Percentiles rank a stretch among this genome's conserved stretches.
phyloP scores from a whole-genome alignment of 176 grass and related monocot species.

The Aegilops sharonensis region DNA sequence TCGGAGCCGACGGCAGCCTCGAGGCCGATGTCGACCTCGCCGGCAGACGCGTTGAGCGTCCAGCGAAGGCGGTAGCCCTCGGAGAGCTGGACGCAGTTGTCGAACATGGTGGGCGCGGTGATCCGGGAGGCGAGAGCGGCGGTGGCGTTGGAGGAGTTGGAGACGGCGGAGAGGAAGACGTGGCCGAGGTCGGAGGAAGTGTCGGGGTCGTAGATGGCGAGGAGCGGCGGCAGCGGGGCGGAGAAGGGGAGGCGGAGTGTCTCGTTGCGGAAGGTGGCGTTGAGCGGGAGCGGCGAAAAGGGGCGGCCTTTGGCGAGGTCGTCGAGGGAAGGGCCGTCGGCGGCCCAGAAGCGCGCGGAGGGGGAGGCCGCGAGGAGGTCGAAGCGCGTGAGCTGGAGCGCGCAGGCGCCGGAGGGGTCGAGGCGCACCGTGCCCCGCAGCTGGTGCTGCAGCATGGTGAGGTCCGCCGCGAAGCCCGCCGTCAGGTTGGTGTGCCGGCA shows the following conservation, averaged over 20 bases:
- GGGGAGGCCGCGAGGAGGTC: conserved; percentile 92
- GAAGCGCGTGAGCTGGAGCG: conserved; percentile 66
- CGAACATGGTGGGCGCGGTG: conserved; percentile 76
- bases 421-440: conserved; percentile 78
- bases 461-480: conserved; percentile 54
- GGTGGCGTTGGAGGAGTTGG: conserved; percentile 40
- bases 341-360: conserved; percentile 79
- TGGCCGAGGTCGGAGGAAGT: conserved; percentile 92
- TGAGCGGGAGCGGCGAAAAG: conserved; percentile 62
- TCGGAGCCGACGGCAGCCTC: conserved; percentile 75
- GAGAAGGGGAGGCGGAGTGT: conserved; percentile 48
- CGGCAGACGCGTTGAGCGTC: conserved; percentile 64
- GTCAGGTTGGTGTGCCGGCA: conserved; percentile 65
- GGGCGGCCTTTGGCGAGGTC: conserved; percentile 55
- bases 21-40: conserved; percentile 77
- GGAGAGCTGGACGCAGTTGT: conserved; percentile 71
- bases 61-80: conserved; percentile 76
- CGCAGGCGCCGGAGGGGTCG: conserved; percentile 47
- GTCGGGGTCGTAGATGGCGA: conserved; percentile 81
- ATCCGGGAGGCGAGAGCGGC: neutral
- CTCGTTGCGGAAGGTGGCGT: conserved; percentile 62
- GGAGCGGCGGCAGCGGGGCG: conserved; percentile 54
- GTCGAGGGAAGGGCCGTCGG: conserved; percentile 31
- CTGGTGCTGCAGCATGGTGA: conserved; percentile 96
- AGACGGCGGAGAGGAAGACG: conserved; percentile 53